Evolutionary conservation across 139 green algal species (phyloP), one percentile per base, ranked within the genome.

Genomic region (Zygnema circumcarinatum): DNA sequence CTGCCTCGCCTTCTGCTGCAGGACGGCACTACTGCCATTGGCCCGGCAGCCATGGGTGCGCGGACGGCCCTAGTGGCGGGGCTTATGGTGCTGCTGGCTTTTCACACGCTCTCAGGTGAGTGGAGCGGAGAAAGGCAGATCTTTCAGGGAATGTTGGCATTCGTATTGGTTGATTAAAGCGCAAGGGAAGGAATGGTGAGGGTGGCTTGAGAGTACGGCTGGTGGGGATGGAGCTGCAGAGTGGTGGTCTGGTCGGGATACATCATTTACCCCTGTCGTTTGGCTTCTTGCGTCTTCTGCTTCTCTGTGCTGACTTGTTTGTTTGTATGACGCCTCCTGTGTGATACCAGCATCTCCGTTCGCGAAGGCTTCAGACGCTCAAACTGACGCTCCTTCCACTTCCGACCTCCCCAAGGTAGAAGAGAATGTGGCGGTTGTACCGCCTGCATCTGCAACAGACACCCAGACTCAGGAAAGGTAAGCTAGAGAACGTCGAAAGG

Each of bases 381-480:
- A n/a, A 68, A 52, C 69, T 3, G 33, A 11, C 11, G 35, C 36
- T 41, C 7, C 36, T 11, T 29, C 36, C 3, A 78, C 36, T 7
- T 3, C 35, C 11, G 69, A 47, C 62, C 74, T 32, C 35, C 84
- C 84, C 33, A 88, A 41, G 38, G 75, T 89, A 22, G 84, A 87
- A 36, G 54, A 78, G 22, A 32, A 67, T n/a, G n/a, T 89, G 3
- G 84, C 29, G 31, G 36, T 53, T 29, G 76, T 89, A 0, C 84
- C 84, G 1, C 53, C n/a, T 81, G 84, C 38, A 35, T 89, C 76
- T 20, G 53, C 84, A 33, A 89, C 84, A 79, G 84, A 89, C 33
- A 85, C 75, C 25, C 38, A 89, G 38, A 89, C 84, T 80, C 76
- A 85, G 36, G 76, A 89, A 68, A 41, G 84, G 84, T 89, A 21